phyloP scores from a whole-genome alignment of 352 stramenopile species.

The Poterioochromonas sp. region DNA sequence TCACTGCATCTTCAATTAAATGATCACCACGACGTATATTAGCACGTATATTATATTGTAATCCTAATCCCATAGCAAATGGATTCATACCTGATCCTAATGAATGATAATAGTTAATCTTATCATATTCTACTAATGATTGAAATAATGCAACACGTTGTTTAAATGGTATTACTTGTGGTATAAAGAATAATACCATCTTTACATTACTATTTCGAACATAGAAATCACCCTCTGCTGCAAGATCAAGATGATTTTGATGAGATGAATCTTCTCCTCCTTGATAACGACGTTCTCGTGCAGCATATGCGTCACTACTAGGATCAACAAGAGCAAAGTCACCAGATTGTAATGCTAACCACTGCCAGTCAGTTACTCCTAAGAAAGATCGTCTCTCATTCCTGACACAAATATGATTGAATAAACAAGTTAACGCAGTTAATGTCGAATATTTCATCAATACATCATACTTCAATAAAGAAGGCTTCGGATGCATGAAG shows the following conservation, averaged over 20 bases:
- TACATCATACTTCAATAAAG: background rate
- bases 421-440: background rate
- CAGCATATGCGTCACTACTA: background rate
- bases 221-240: background rate
- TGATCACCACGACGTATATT: constrained; percentile 50
- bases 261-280: background rate
- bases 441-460: background rate
- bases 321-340: background rate
- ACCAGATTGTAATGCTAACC: background rate
- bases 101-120: constrained; percentile 45
- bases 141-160: constrained; percentile 55
- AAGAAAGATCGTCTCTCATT: background rate
- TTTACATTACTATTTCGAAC: background rate
- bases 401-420: background rate
- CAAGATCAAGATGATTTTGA: background rate
- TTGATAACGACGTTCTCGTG: background rate
- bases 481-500: background rate
- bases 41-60: constrained; percentile 38
- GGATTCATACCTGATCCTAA: constrained; percentile 16
- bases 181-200: background rate
- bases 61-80: background rate
- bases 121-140: constrained; percentile 52
- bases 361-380: background rate
- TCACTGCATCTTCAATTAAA: constrained; percentile 73
- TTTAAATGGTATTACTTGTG: constrained; percentile 39